Conservation (phyloP, 2,329 filamentous ascomycete species). For the Albifimbria verrucaria region DNA sequence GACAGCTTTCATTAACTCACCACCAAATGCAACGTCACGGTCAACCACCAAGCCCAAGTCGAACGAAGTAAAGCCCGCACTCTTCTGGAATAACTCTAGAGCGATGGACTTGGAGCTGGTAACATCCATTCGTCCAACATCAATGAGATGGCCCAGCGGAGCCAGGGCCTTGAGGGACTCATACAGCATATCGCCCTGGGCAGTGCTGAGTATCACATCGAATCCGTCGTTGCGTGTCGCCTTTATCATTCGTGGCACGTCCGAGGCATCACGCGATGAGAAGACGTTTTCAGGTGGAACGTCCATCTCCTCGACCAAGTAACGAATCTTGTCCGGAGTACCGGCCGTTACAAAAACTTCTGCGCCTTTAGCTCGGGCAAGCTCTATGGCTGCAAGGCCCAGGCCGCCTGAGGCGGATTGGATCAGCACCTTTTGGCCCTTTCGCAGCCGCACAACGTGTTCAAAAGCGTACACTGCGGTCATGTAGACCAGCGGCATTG, state of each 20-base stretch:
- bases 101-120: not conserved
- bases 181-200: not conserved
- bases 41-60: conserved; percentile 2
- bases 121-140: conserved; percentile 24
- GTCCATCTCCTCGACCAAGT: conserved; percentile 12
- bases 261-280: conserved; percentile 2
- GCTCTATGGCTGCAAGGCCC: conserved; percentile 23
- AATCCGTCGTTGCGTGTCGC: not conserved
- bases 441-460: conserved; percentile 20
- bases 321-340: conserved; percentile 21
- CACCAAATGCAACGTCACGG: not conserved
- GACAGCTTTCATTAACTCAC: not conserved
- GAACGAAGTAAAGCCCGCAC: conserved; percentile 3
- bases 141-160: conserved; percentile 24
- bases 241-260: not conserved
- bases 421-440: conserved; percentile 28
- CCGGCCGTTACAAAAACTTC: conserved; percentile 27
- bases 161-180: conserved; percentile 15
- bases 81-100: not conserved
- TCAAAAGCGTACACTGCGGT: conserved; percentile 13
- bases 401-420: conserved; percentile 26
- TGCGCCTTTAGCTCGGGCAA: conserved; percentile 17
- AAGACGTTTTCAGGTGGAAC: not conserved
- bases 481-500: conserved; percentile 11
- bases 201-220: not conserved